Evolutionary conservation across 2,329 filamentous ascomycete genomes (phyloP), one percentile per base, ranked within the genome.

Genomic region (Claviceps sp.): DNA sequence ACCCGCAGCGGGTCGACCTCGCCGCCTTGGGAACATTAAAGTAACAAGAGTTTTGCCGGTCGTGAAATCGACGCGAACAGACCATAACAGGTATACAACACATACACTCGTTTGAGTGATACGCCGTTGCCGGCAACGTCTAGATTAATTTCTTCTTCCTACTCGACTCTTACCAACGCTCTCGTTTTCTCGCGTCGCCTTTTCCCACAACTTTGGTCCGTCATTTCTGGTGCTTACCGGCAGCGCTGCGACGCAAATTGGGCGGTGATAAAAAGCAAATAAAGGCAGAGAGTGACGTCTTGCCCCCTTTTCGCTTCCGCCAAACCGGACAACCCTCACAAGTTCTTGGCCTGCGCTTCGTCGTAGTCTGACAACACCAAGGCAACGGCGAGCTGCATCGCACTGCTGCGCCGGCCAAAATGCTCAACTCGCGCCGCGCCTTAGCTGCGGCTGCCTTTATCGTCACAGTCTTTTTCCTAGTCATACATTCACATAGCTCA

Each of bases 401-500:
- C 37, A 14, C 38, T 24, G 24, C n/a, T 30, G 22, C n/a, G 22
- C 37, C 44, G 51, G 55, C 50, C 51, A 58, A 63, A 54, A 94
- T 94, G 88, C 77, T 90, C 65, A 86, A 85, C 62, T 87, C 86
- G 64, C 80, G 82, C 63, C 84, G 86, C 69, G 85, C 86, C 62
- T 67, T 94, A 56, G 71, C 88, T 59, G 77, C 84, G 52, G 86
- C 88, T 47, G 76, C 79, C 60, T 77, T 83, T 63, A 67, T 89
- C 56, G 65, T 91, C 59, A 77, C 79, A 26, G 71, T 86, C 61
- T 73, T 90, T 68, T 81, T 82, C 68, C 69, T 90, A 58, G 74
- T 88, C 57, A 79, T 79, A 53, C 77, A 77, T 50, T 76, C 80
- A 47, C 80, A 84, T 63, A 44, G 46, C n/a, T 50, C 53, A 9